phyloP scores from a whole-genome alignment of 805 yeast genomes.

The Myxozyma vanderwaltii region DNA sequence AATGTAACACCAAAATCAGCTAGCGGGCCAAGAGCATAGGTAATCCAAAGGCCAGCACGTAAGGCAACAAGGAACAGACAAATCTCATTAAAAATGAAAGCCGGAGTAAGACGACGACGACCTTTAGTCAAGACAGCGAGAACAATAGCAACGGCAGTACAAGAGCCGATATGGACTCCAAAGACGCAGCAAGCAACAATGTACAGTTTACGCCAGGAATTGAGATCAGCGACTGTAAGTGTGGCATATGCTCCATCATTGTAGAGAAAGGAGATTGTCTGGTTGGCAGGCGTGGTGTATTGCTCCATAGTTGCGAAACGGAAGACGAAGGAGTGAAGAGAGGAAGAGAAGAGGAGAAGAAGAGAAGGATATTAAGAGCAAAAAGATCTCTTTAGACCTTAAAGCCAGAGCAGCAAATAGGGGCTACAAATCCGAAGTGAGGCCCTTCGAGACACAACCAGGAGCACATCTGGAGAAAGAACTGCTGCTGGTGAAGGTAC shows the following conservation, averaged over 20 bases:
- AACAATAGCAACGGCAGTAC: constrained; percentile 26
- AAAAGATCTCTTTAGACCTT: no score
- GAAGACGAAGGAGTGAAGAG: background rate
- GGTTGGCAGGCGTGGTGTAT: constrained; percentile 20
- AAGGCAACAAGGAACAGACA: constrained; percentile 59
- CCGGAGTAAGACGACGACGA: constrained; percentile 55
- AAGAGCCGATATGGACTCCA: constrained; percentile 34
- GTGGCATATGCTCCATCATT: constrained; percentile 6
- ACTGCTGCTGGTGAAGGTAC: no score
- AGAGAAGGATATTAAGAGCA: background rate
- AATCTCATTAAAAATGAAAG: constrained; percentile 70
- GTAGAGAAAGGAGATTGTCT: constrained; percentile 15
- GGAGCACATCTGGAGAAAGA: no score
- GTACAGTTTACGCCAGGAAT: constrained; percentile 17
- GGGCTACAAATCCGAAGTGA: no score
- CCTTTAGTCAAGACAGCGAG: constrained; percentile 51
- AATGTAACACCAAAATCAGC: constrained; percentile 52
- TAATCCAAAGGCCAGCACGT: constrained; percentile 62
- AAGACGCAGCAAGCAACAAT: constrained; percentile 19
- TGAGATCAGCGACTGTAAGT: constrained; percentile 10
- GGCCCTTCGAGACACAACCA: no score
- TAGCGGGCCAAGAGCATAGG: constrained; percentile 56
- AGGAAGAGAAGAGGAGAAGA: background rate
- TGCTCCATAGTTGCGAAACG: background rate
- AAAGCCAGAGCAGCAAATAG: no score